Conservation (phyloP, 192 early-diverging fungal species). For the Coemansia sp. region DNA sequence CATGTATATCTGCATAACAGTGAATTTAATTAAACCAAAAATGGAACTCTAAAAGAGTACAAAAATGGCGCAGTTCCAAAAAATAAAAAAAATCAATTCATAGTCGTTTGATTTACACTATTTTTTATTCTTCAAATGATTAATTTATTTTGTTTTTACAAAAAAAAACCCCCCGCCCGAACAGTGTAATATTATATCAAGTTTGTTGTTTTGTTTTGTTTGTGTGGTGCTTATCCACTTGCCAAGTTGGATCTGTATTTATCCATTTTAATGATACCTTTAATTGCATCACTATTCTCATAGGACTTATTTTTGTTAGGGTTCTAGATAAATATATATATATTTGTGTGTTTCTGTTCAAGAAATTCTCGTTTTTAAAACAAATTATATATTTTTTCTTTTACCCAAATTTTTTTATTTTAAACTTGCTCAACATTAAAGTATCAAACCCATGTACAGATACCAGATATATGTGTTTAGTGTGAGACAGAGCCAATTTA, state of each 20-base stretch:
- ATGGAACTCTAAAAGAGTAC: neutral
- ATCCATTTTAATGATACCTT: neutral
- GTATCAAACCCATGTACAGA: too few species aligned
- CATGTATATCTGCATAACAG: neutral
- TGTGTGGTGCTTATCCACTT: neutral
- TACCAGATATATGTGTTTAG: neutral
- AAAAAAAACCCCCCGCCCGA: too few species aligned
- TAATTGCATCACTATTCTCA: too few species aligned
- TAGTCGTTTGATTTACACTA: neutral
- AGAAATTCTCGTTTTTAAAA: neutral
- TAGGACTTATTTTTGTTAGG: neutral
- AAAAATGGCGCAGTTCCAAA: neutral
- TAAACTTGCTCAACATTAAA: neutral
- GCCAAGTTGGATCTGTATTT: neutral
- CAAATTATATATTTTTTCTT: neutral
- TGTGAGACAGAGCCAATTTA: neutral
- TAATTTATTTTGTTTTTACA: neutral
- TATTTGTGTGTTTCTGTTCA: neutral
- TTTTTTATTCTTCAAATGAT: neutral
- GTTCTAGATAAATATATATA: neutral
- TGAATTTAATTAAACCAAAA: conserved; percentile 3
- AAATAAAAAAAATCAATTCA: conserved; percentile 13
- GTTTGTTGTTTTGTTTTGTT: neutral
- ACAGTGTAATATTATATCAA: neutral
- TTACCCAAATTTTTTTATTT: neutral